Base-by-base conservation (phyloP, 768 basidiomycete species). In the Rubroboletus satanas region DNA sequence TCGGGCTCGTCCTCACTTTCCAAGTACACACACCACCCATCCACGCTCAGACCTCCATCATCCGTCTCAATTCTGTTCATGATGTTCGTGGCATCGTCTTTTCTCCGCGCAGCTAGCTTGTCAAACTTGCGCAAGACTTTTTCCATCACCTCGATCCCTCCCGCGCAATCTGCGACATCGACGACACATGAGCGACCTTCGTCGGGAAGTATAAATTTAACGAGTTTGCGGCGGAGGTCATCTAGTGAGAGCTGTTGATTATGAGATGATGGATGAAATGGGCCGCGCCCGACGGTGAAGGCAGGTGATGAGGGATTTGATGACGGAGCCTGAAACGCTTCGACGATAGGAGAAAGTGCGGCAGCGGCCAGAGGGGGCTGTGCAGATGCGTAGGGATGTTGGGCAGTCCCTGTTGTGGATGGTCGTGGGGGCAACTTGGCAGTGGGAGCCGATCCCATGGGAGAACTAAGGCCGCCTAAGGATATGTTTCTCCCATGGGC, bases 91-190 rank as follows among this genome's bases (percentile, higher is more conserved):
- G 60, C 44, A 8, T 82, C 81, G 1, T 73, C 81, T 5, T 72
- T 56, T 49, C 72, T 74, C 56, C 76, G 77, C 9, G 73, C 59
- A 0, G 66, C 42, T 0, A 79, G 68, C 68, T 93, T 96, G 43
- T 84, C 84, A 61, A 96, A 90, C 71, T 99, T 99, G 68, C 84
- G 90, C 58, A 99, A 75, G 1, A 90, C 94, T 61, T 88, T 85
- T 60, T 92, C 89, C 48, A 98, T 78, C 3, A 98, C 83, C 63
- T 98, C 93, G 3, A 88, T 78, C 9, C 93, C 94, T 28, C 85
- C 87, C 2, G 77, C 77, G 64, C 90, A 94, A 28, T 90, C 83
- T 4, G 84, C 82, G 14, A 93, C 85, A 66, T 95, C 87, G 56
- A 98, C 83, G 1, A 87, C 86, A 52, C 81, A 83, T 5, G 85